phyloP scores from a whole-genome alignment of 345 rosid species.

The Salix exigua region DNA sequence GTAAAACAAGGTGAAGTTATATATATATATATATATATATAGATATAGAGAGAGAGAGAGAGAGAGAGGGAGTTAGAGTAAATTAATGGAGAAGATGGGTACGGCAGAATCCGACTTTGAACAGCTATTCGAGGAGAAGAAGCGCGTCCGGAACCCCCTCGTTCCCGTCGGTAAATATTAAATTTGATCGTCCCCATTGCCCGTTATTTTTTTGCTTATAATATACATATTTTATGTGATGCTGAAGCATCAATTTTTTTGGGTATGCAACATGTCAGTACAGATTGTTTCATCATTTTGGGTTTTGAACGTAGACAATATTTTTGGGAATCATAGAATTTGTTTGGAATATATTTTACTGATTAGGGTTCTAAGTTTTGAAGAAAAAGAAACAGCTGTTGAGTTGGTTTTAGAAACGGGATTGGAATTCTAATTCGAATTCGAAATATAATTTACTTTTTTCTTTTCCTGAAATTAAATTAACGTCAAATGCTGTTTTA shows the following conservation, averaged over 20 bases:
- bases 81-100: slow-evolving; percentile 31
- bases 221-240: background rate
- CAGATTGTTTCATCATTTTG: background rate
- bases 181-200: background rate
- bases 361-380: background rate
- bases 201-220: background rate
- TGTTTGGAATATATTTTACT: background rate
- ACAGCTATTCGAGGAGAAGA: slow-evolving; percentile 54
- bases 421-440: background rate
- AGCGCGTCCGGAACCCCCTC: slow-evolving; percentile 60
- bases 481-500: background rate
- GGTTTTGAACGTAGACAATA: too few species aligned
- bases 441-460: too few species aligned
- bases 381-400: background rate
- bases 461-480: background rate
- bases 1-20: background rate
- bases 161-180: slow-evolving; percentile 59
- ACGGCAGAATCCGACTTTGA: slow-evolving; percentile 49
- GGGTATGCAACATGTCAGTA: background rate
- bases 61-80: background rate
- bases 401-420: background rate
- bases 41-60: background rate
- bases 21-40: too few species aligned
- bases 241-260: background rate
- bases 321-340: background rate